Evolutionary conservation across 345 rosid species (phyloP), one percentile per base, ranked within the genome.

Genomic region (Gossypioides kirkii): DNA sequence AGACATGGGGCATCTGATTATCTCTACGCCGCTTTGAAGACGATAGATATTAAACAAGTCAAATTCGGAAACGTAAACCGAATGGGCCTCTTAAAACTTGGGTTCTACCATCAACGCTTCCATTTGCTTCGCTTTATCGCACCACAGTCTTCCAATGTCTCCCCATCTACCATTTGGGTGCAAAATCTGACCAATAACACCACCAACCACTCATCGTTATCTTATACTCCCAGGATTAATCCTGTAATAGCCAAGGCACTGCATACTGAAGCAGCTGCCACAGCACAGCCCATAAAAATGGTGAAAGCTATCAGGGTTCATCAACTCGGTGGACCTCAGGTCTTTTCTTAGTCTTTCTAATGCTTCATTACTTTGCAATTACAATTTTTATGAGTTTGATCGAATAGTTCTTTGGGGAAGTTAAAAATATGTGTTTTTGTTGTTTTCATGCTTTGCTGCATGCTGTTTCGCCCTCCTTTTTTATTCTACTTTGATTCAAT

Each of bases 291-390:
- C 22, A 60, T 78, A 46, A 82, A 82, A 77, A 93, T 93, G 98
- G 97, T 90, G 56, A 93, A 89, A 74, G 96, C 94, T 55, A 87
- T 94, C 36, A 84, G 92, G 82, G 89, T 94, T 79, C 86, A 89
- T 78, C 91, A 94, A 83, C 85, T 81, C 20, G 98, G 98, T 6
- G 97, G 97, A 20, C 93, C 97, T 62, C 93, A 91, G 97, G 98
- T 90, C 18, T 73, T 8, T 28, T 18, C 6, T 61, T 11, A 18
- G 55, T 23, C 55, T 43, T 50, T 69, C 59, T 45, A 0, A 1
- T 53, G 5, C 43, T 18, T 10, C 2, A 2, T 52, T 22, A 45
- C 6, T 50, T 49, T 61, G 38, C 38, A 4, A 5, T 32, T 32
- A 32, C 38, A 32, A 32, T 32, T 32, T 32, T 32, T 32, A 32